phyloP scores from a whole-genome alignment of 2,329 filamentous ascomycete species.

The Arthrobotrys conoides region DNA sequence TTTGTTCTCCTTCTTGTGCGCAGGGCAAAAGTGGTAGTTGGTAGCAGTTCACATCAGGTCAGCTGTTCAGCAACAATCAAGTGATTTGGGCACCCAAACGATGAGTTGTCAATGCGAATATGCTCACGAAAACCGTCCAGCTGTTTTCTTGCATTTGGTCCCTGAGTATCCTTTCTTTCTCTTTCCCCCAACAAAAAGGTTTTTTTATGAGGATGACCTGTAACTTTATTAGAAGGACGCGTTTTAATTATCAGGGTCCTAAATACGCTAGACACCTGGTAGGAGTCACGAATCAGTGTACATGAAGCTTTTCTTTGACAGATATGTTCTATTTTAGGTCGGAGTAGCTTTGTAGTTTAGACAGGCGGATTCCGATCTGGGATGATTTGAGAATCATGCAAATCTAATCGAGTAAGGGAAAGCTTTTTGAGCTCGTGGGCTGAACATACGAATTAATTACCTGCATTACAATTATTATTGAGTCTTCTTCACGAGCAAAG shows the following conservation, averaged over 20 bases:
- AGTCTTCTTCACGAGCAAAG: slow-evolving; percentile 44
- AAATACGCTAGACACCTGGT: slow-evolving; percentile 24
- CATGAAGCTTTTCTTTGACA: slow-evolving; percentile 35
- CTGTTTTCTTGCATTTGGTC: slow-evolving; percentile 53
- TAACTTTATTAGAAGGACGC: slow-evolving; percentile 24
- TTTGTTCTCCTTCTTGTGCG: slow-evolving; percentile 25
- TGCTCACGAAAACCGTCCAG: slow-evolving; percentile 58
- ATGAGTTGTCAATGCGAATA: slow-evolving; percentile 60
- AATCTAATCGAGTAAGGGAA: slow-evolving; percentile 55
- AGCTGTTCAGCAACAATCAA: slow-evolving; percentile 55
- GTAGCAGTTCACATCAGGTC: slow-evolving; percentile 37
- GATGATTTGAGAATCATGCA: slow-evolving; percentile 34
- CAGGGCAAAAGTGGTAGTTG: no score
- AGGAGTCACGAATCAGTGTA: slow-evolving; percentile 46
- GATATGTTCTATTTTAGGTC: slow-evolving; percentile 55
- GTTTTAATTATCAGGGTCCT: slow-evolving; percentile 14
- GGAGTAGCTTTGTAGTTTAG: slow-evolving; percentile 2
- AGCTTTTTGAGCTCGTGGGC: slow-evolving; percentile 40
- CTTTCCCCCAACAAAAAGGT: slow-evolving; percentile 19
- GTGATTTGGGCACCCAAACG: slow-evolving; percentile 57
- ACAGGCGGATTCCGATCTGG: slow-evolving; percentile 36
- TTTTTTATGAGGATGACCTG: slow-evolving; percentile 2
- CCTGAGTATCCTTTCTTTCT: slow-evolving; percentile 40
- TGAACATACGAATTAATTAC: slow-evolving; percentile 24
- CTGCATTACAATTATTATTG: no score